phyloP scores from a whole-genome alignment of 306 rosid species.

The Canavalia ensiformis region DNA sequence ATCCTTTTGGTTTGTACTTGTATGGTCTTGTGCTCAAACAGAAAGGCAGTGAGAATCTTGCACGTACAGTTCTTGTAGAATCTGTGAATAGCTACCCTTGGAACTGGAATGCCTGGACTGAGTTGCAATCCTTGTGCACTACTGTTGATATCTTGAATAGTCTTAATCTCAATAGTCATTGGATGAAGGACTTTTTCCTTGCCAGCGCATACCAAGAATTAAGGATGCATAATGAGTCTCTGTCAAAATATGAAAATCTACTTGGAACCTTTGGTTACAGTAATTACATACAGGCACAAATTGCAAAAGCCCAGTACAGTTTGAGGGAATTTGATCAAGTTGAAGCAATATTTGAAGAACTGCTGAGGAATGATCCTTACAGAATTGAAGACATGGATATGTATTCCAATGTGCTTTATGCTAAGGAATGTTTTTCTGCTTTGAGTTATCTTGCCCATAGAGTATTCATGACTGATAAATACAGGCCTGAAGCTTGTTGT shows the following conservation, averaged over 20 bases:
- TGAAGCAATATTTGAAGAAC: slow-evolving; percentile 95
- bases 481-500: slow-evolving; percentile 98
- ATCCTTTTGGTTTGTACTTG: slow-evolving; percentile 87
- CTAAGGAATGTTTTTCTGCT: slow-evolving; percentile 86
- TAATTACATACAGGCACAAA: slow-evolving; percentile 92
- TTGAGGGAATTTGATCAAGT: slow-evolving; percentile 94
- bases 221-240: slow-evolving; percentile 87
- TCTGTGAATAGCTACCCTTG: slow-evolving; percentile 97
- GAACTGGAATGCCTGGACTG: slow-evolving; percentile 99
- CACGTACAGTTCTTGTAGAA: slow-evolving; percentile 86
- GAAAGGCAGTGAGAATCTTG: slow-evolving; percentile 82
- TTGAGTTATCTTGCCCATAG: slow-evolving; percentile 98
- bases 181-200: slow-evolving; percentile 98
- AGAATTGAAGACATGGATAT: slow-evolving; percentile 98
- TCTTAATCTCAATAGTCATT: slow-evolving; percentile 88
- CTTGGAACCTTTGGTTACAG: slow-evolving; percentile 81
- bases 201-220: slow-evolving; percentile 88
- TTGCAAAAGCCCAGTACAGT: slow-evolving; percentile 93
- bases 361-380: slow-evolving; percentile 90
- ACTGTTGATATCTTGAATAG: slow-evolving; percentile 74
- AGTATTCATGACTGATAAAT: slow-evolving; percentile 91
- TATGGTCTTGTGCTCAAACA: slow-evolving; percentile 93
- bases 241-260: slow-evolving; percentile 76
- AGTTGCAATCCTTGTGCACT: slow-evolving; percentile 85
- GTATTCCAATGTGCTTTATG: slow-evolving; percentile 98